Evolutionary conservation across 495 filamentous ascomycete genomes (phyloP).

Genomic region (Lepraria neglecta): DNA sequence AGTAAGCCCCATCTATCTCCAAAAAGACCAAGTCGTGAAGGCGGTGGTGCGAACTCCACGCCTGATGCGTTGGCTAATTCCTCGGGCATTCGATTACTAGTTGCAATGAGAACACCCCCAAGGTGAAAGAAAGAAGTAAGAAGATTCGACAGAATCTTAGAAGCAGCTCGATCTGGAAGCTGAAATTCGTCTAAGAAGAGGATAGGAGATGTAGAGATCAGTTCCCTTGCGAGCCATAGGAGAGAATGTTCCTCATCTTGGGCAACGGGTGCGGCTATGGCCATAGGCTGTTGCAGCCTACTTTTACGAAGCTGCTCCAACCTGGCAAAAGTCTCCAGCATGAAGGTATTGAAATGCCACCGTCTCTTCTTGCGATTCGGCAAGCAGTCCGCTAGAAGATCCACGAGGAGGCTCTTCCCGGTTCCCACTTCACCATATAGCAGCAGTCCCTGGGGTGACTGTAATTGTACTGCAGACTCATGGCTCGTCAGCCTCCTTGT

Average conservation of each 20-base stretch:
- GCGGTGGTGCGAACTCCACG: constrained; percentile 47
- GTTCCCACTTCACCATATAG: constrained; percentile 67
- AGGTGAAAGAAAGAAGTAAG: constrained; percentile 68
- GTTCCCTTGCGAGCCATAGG: constrained; percentile 59
- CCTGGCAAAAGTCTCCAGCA: constrained; percentile 59
- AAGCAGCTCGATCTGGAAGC: constrained; percentile 59
- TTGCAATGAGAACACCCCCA: constrained; percentile 65
- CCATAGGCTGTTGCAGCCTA: constrained; percentile 22
- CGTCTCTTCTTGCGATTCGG: constrained; percentile 59
- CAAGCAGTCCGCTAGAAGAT: constrained; percentile 60
- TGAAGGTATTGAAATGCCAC: constrained; percentile 73
- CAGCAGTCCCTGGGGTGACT: constrained; percentile 59
- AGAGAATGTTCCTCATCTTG: constrained; percentile 52
- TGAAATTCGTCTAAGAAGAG: constrained; percentile 72
- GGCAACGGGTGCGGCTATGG: constrained; percentile 5
- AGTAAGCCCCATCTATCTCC: constrained; percentile 38
- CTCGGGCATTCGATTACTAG: constrained; percentile 68
- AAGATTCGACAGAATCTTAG: constrained; percentile 63
- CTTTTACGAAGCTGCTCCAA: constrained; percentile 52
- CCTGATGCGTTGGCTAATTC: constrained; percentile 64
- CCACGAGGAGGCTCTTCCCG: constrained; percentile 64
- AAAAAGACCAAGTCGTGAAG: constrained; percentile 43
- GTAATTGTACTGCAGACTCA: constrained; percentile 54
- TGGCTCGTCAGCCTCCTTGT: constrained; percentile 53
- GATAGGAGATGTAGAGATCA: constrained; percentile 60